Conservation (phyloP, 306 rosid genomes). For the Lathyrus aphaca region DNA sequence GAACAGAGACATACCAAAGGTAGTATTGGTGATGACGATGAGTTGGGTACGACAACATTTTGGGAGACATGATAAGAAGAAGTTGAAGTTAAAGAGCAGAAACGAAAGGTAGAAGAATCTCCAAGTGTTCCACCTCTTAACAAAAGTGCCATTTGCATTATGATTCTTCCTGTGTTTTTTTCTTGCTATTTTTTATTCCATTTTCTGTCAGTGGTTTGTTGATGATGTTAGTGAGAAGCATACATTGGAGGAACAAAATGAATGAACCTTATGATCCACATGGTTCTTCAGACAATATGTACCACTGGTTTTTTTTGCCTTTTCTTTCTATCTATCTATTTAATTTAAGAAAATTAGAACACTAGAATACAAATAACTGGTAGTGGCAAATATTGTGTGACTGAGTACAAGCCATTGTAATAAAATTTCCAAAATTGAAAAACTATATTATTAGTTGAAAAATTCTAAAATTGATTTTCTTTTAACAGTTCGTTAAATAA, state of each 20-base stretch:
- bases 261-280: slow-evolving; percentile 55
- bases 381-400: slow-evolving; percentile 4
- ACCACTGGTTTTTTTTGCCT: slow-evolving; percentile 53
- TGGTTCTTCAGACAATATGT: slow-evolving; percentile 48
- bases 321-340: slow-evolving; percentile 31
- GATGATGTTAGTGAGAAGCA: slow-evolving; percentile 34
- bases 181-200: not conserved
- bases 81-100: slow-evolving; percentile 46
- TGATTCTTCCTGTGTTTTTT: not conserved
- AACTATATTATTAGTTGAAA: too few species aligned
- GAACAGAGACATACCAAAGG: slow-evolving; percentile 46
- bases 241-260: slow-evolving; percentile 43
- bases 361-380: slow-evolving; percentile 41
- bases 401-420: too few species aligned
- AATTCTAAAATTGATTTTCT: too few species aligned
- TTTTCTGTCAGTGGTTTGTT: slow-evolving; percentile 36
- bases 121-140: slow-evolving; percentile 58
- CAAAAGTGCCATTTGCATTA: slow-evolving; percentile 65
- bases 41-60: slow-evolving; percentile 49
- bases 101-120: slow-evolving; percentile 57
- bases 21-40: slow-evolving; percentile 46
- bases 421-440: too few species aligned
- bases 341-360: slow-evolving; percentile 15
- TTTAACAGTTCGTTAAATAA: too few species aligned
- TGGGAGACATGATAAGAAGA: slow-evolving; percentile 58